Percentiles rank a stretch among this genome's conserved stretches.
These are phyloP conservation scores for Lentinula novae-zelandiae DNA, from an alignment of 1,284 basidiomycete species.

Conservation along the genomic window DNA sequence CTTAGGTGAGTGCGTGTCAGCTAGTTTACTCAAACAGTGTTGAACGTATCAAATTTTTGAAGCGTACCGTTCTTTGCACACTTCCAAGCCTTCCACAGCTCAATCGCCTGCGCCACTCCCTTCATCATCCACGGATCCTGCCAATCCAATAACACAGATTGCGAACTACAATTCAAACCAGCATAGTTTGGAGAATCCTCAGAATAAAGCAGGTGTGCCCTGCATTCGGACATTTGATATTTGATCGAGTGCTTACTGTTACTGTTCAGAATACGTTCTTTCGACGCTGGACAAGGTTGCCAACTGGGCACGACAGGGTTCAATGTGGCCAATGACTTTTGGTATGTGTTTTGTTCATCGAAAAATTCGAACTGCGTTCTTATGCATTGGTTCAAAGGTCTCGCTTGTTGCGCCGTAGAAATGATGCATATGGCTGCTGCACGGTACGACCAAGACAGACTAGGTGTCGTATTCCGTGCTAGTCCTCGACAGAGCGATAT, in stretches of 20 bases:
- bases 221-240: not conserved
- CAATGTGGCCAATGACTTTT: constrained; percentile 99
- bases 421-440: constrained; percentile 99
- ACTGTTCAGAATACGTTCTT: constrained; percentile 83
- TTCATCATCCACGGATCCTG: constrained; percentile 39
- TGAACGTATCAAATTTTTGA: constrained; percentile 6
- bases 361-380: constrained; percentile 3
- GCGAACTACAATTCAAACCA: constrained; percentile 83
- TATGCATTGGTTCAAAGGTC: constrained; percentile 46
- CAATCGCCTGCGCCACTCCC: constrained; percentile 25
- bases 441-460: constrained; percentile 96
- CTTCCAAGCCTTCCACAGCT: constrained; percentile 32
- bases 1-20: constrained; percentile 32
- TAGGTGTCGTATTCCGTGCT: constrained; percentile 98
- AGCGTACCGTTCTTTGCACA: constrained; percentile 57
- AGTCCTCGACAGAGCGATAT: constrained; percentile 97
- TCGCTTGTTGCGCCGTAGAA: constrained; percentile 99
- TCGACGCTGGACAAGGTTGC: constrained; percentile 95
- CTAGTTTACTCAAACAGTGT: not conserved
- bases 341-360: constrained; percentile 42
- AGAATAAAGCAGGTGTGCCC: constrained; percentile 82
- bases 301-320: constrained; percentile 97
- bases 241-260: not conserved
- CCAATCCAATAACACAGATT: constrained; percentile 56
- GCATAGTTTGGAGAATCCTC: constrained; percentile 81